Conservation (phyloP, 208 protist genomes). For the Acanthamoeba triangularis region DNA sequence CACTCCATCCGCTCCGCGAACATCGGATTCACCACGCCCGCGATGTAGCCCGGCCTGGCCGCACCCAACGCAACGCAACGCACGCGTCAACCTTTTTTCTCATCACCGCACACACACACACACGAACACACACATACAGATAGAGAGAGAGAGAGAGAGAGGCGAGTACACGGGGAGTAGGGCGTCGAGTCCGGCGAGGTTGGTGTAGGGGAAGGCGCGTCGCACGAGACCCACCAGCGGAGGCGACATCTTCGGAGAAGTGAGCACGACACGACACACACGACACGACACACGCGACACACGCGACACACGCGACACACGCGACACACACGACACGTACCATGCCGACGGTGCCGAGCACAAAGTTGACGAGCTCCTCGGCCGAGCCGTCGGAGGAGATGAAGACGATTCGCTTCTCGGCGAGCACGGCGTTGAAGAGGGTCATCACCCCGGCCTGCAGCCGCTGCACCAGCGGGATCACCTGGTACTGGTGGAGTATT, state of each 20-base stretch:
- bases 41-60: constrained; percentile 84
- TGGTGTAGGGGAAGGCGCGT: constrained; percentile 86
- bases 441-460: constrained; percentile 87
- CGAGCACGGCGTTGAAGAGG: constrained; percentile 87
- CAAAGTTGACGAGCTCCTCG: constrained; percentile 84
- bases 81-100: neutral
- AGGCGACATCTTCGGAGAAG: constrained; percentile 75
- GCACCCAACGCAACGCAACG: neutral
- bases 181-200: constrained; percentile 85
- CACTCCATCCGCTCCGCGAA: constrained; percentile 84
- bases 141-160: no score
- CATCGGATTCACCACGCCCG: constrained; percentile 88
- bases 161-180: constrained; percentile 27
- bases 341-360: constrained; percentile 84
- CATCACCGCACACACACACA: neutral
- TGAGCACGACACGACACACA: no score
- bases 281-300: neutral
- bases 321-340: no score
- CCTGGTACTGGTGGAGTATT: constrained; percentile 77
- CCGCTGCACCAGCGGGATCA: constrained; percentile 86
- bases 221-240: constrained; percentile 83
- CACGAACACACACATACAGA: no score
- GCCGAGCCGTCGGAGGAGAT: constrained; percentile 83
- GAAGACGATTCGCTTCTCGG: constrained; percentile 88
- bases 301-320: no score